Percentiles rank a stretch among this genome's conserved stretches.
These are phyloP conservation scores for Claviceps spartinae DNA, from an alignment of 2,329 filamentous ascomycete genomes.

Conservation along the genomic window DNA sequence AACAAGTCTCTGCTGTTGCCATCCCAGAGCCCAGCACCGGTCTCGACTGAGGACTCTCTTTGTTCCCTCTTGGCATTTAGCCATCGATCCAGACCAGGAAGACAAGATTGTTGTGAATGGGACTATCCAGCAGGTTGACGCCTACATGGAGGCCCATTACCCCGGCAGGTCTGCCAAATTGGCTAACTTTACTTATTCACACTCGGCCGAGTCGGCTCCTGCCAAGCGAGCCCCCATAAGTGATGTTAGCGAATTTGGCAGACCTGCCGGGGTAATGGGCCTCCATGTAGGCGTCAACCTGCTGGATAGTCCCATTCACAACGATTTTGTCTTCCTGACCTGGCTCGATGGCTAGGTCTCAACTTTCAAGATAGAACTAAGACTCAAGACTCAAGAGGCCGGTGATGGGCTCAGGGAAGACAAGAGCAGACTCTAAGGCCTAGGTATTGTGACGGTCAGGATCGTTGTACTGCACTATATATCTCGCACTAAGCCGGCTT, in stretches of 20 bases:
- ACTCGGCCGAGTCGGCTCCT: no score
- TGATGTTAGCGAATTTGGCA: background rate
- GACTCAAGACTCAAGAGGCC: background rate
- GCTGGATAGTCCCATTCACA: background rate
- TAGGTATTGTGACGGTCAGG: no score
- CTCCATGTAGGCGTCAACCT: background rate
- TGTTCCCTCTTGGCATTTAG: background rate
- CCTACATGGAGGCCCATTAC: background rate
- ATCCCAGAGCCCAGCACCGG: background rate
- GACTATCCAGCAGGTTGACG: background rate
- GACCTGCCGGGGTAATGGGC: background rate
- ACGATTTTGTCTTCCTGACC: background rate
- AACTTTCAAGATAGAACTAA: background rate
- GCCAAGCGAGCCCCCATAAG: no score
- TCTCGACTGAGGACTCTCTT: no score
- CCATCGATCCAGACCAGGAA: background rate
- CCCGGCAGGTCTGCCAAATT: background rate
- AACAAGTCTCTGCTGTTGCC: background rate
- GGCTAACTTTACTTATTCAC: background rate
- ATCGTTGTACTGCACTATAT: no score
- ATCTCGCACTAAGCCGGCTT: no score
- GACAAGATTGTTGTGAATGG: background rate
- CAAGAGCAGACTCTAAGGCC: background rate
- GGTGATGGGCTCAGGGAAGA: background rate
- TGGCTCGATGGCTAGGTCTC: background rate